phyloP scores from a whole-genome alignment of 495 filamentous ascomycete species.

The Neurospora sp. region DNA sequence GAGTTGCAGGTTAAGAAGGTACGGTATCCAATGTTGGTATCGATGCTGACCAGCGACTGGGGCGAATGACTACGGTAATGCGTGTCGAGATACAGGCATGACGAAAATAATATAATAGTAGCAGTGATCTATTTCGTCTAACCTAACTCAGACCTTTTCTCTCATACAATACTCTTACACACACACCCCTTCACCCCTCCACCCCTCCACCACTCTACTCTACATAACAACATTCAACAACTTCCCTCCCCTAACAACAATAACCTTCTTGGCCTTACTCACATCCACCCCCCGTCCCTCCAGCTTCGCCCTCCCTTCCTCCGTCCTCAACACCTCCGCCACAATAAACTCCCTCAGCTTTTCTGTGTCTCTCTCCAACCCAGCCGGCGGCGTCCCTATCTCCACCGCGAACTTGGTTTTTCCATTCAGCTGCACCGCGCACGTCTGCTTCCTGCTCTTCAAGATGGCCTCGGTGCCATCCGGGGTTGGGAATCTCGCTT shows the following conservation, averaged over 20 bases:
- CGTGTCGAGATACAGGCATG: too few species aligned
- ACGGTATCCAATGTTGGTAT: background rate
- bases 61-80: too few species aligned
- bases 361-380: slow-evolving; percentile 16
- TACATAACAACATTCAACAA: slow-evolving; percentile 49
- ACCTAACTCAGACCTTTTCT: background rate
- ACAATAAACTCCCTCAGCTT: slow-evolving; percentile 48
- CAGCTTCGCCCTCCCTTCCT: slow-evolving; percentile 42
- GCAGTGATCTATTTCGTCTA: background rate
- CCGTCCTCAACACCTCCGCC: slow-evolving; percentile 29
- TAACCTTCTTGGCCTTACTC: slow-evolving; percentile 35
- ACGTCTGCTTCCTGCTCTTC: slow-evolving; percentile 26
- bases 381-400: slow-evolving; percentile 33
- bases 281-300: slow-evolving; percentile 20
- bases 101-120: background rate
- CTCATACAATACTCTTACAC: background rate
- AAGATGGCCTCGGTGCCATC: slow-evolving; percentile 38
- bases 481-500: slow-evolving; percentile 39
- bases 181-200: too few species aligned
- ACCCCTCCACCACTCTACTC: background rate
- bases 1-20: background rate
- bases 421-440: slow-evolving; percentile 69
- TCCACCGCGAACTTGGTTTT: slow-evolving; percentile 56
- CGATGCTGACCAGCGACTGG: background rate
- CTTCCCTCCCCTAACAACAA: slow-evolving; percentile 42